A percentile compares a stretch with the other conserved stretches of the same genome.
These are phyloP conservation scores for Cladosporium sp. DNA, from an alignment of 2,329 filamentous ascomycete genomes.

Conservation along the genomic window DNA sequence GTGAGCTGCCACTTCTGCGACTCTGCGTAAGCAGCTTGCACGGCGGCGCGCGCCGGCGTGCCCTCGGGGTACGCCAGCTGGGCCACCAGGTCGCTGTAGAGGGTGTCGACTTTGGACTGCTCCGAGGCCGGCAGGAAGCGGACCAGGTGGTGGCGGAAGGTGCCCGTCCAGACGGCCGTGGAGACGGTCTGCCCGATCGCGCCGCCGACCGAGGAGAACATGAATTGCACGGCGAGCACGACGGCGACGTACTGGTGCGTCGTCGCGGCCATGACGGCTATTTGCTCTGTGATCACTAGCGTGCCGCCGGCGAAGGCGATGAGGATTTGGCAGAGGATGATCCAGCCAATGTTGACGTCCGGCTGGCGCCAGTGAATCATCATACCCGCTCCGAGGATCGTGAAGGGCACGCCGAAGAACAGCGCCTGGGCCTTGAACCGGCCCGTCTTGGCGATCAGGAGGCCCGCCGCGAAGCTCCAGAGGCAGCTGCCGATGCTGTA, in stretches of 20 bases:
- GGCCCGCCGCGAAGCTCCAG: slow-evolving; percentile 43
- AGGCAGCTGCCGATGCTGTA: slow-evolving; percentile 39
- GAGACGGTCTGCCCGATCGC: slow-evolving; percentile 48
- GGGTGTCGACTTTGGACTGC: slow-evolving; percentile 19
- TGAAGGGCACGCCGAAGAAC: slow-evolving; percentile 33
- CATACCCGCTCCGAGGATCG: slow-evolving; percentile 28
- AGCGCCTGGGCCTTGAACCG: slow-evolving; percentile 46
- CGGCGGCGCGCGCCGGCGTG: slow-evolving; percentile 39
- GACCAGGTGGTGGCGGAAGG: slow-evolving; percentile 20
- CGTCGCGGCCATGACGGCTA: slow-evolving; percentile 55
- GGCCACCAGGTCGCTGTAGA: slow-evolving; percentile 32
- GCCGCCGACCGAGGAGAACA: slow-evolving; percentile 36
- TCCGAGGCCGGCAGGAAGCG: slow-evolving; percentile 25
- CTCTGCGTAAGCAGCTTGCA: slow-evolving; percentile 45
- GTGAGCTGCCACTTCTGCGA: slow-evolving; percentile 44
- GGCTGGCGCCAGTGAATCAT: slow-evolving; percentile 28
- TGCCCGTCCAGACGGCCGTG: slow-evolving; percentile 24
- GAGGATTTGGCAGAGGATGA: slow-evolving; percentile 52
- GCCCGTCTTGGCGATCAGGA: slow-evolving; percentile 43
- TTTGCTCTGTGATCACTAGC: slow-evolving; percentile 55
- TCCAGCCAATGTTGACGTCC: slow-evolving; percentile 40
- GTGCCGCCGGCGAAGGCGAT: slow-evolving; percentile 51
- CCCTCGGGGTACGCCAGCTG: slow-evolving; percentile 41
- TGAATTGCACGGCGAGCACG: slow-evolving; percentile 21
- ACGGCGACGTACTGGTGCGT: slow-evolving; percentile 24